phyloP scores from a whole-genome alignment of 805 yeast genomes.

The Wickerhamomyces alni region DNA sequence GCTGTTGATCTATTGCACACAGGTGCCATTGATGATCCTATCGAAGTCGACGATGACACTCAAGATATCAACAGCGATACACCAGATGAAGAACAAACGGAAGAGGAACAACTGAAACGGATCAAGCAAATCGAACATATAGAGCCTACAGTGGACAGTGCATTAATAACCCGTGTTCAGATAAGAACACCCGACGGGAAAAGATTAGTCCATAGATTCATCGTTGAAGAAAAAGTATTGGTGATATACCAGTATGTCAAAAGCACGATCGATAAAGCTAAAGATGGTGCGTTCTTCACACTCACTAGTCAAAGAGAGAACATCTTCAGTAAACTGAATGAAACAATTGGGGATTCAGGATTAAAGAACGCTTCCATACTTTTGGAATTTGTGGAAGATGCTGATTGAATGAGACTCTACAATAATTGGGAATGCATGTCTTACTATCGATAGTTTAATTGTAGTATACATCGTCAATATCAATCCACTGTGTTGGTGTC shows the following conservation, averaged over 20 bases:
- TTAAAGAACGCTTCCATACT: constrained; percentile 29
- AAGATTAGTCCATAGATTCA: constrained; percentile 68
- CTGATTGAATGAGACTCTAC: too few relatives aligned
- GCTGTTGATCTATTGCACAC: constrained; percentile 1
- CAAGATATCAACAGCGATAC: constrained; percentile 4
- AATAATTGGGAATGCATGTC: too few relatives aligned
- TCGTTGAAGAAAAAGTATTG: constrained; percentile 49
- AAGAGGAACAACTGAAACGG: constrained; percentile 39
- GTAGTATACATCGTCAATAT: too few relatives aligned
- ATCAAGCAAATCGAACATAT: constrained; percentile 46
- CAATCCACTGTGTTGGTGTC: too few relatives aligned
- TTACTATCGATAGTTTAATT: too few relatives aligned
- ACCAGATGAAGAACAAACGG: constrained; percentile 21
- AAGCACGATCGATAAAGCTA: constrained; percentile 39
- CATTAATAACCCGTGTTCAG: constrained; percentile 56
- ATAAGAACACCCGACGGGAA: constrained; percentile 87
- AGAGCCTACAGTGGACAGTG: constrained; percentile 50
- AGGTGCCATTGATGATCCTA: constrained; percentile 16
- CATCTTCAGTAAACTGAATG: constrained; percentile 43
- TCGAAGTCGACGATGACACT: constrained; percentile 18
- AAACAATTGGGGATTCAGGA: constrained; percentile 63
- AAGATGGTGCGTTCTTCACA: constrained; percentile 41
- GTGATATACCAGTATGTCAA: constrained; percentile 65
- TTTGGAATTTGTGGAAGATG: constrained; percentile 15
- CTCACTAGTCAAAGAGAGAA: constrained; percentile 32